Conservation (phyloP, 768 basidiomycete genomes). For the Mrakia hoshinonis region DNA sequence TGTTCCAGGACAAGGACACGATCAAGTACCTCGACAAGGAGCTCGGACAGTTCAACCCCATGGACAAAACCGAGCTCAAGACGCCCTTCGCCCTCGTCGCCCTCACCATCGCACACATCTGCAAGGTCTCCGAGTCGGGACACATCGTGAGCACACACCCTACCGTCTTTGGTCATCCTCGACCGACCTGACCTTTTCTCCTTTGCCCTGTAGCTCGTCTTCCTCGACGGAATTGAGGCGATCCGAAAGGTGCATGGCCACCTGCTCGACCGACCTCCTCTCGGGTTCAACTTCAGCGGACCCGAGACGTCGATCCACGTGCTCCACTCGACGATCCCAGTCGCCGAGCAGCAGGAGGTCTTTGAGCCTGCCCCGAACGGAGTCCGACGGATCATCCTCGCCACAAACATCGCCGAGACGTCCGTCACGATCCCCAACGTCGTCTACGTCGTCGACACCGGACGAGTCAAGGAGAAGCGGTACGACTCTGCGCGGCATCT, state of each 20-base stretch:
- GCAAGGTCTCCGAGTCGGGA: constrained; percentile 64
- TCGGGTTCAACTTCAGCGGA: constrained; percentile 55
- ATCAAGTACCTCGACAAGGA: constrained; percentile 64
- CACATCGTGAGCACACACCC: constrained; percentile 40
- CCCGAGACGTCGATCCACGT: constrained; percentile 62
- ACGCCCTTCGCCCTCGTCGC: constrained; percentile 74
- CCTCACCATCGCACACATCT: constrained; percentile 66
- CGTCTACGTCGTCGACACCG: constrained; percentile 86
- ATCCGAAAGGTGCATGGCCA: constrained; percentile 63
- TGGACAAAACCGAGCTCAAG: constrained; percentile 48
- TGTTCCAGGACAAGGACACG: constrained; percentile 62
- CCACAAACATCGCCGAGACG: constrained; percentile 93
- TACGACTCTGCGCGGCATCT: constrained; percentile 84
- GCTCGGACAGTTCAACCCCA: constrained; percentile 29
- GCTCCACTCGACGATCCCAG: constrained; percentile 80
- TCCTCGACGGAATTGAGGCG: constrained; percentile 84
- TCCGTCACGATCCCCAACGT: constrained; percentile 92
- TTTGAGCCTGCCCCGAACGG: constrained; percentile 72
- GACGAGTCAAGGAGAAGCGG: constrained; percentile 74
- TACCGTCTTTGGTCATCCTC: background rate
- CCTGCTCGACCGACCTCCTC: constrained; percentile 47
- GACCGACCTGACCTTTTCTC: constrained; percentile 32
- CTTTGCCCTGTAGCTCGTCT: constrained; percentile 23
- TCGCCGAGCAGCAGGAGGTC: constrained; percentile 78
- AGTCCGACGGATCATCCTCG: constrained; percentile 75